phyloP scores from a whole-genome alignment of 441 rosid species.

The Syzygium syzygioides region DNA sequence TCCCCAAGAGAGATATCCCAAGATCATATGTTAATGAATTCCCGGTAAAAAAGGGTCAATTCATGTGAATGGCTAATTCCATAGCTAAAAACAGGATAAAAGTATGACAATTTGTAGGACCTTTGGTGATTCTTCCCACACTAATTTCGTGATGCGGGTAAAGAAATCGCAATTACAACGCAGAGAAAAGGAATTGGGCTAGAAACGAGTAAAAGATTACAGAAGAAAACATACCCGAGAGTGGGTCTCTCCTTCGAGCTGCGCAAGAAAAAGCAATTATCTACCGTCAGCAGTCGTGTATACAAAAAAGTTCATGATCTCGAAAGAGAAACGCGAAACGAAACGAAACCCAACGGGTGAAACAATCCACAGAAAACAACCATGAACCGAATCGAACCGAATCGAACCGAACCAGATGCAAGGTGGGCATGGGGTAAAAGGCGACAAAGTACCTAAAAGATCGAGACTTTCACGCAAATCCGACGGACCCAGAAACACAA shows the following conservation, averaged over 20 bases:
- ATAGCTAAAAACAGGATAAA: neutral
- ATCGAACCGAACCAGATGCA: neutral
- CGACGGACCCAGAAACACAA: neutral
- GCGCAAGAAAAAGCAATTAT: slow-evolving; percentile 12
- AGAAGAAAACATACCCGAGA: slow-evolving; percentile 67
- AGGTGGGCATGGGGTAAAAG: neutral
- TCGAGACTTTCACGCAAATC: neutral
- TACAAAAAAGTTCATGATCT: neutral
- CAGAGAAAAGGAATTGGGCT: neutral
- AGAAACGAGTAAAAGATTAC: neutral
- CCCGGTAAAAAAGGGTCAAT: neutral
- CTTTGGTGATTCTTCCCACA: neutral
- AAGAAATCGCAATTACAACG: neutral
- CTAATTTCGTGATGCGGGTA: neutral
- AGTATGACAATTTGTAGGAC: neutral
- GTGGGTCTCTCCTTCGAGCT: slow-evolving; percentile 99
- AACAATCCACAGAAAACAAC: neutral
- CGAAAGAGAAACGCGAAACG: neutral
- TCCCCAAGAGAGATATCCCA: neutral
- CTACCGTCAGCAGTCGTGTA: neutral
- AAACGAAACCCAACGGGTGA: neutral
- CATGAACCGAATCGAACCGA: neutral
- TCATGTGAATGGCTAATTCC: neutral
- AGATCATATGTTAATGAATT: neutral
- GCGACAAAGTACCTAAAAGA: neutral